Percentiles rank a stretch among this genome's conserved stretches.
Evolutionary conservation across 2,329 filamentous ascomycete species (phyloP).

Genomic region (Anthostomella pinea): DNA sequence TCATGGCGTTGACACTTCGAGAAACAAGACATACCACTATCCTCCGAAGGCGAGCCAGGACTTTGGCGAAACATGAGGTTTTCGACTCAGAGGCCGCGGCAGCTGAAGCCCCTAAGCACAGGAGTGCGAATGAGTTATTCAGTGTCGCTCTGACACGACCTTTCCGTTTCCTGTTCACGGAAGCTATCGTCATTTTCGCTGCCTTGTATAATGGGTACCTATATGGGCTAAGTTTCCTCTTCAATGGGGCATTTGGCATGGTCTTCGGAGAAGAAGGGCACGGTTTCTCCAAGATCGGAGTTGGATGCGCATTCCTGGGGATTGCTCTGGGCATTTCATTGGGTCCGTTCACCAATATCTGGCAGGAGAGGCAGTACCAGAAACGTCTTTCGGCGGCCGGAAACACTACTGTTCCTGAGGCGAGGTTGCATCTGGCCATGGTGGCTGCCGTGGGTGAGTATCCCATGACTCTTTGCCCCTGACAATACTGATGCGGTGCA

Average conservation of each 20-base stretch:
- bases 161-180: constrained; percentile 43
- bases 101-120: constrained; percentile 37
- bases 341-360: constrained; percentile 42
- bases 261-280: constrained; percentile 44
- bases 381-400: constrained; percentile 29
- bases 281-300: constrained; percentile 37
- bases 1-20: constrained; percentile 38
- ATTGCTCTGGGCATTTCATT: constrained; percentile 37
- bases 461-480: too few species aligned
- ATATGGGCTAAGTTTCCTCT: constrained; percentile 47
- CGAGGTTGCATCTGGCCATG: constrained; percentile 38
- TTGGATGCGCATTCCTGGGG: constrained; percentile 39
- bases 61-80: constrained; percentile 23
- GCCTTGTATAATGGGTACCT: constrained; percentile 48
- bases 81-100: constrained; percentile 29
- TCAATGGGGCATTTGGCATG: constrained; percentile 47
- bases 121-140: constrained; percentile 36
- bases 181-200: constrained; percentile 46
- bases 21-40: constrained; percentile 46
- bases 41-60: constrained; percentile 33
- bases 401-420: constrained; percentile 39
- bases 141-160: constrained; percentile 42
- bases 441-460: constrained; percentile 36
- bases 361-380: constrained; percentile 42
- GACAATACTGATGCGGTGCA: constrained; percentile 1